Percentiles rank a stretch among this genome's conserved stretches.
phyloP scores from a whole-genome alignment of 148 eudicot genomes.

The Vaccinium vitisidaea region DNA sequence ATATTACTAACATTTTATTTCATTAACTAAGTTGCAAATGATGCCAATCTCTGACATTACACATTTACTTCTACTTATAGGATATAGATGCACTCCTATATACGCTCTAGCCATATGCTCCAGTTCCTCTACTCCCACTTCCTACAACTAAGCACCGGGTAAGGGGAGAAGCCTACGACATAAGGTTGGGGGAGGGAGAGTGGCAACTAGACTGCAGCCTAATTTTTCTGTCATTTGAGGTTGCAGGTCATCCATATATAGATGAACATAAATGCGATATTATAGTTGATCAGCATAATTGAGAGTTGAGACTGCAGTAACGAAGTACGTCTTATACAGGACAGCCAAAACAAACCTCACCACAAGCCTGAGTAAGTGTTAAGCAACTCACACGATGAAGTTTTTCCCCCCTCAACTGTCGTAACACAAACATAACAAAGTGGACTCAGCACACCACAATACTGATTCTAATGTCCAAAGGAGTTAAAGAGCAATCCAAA shows the following conservation, averaged over 20 bases:
- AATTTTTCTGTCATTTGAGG: background rate
- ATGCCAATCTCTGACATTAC: background rate
- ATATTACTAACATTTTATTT: background rate
- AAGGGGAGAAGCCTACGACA: background rate
- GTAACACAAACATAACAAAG: background rate
- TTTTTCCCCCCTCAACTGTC: background rate
- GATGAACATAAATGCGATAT: background rate
- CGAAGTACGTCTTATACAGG: background rate
- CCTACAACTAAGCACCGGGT: background rate
- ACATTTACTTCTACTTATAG: background rate
- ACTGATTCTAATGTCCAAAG: background rate
- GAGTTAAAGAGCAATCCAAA: background rate
- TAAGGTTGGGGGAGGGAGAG: background rate
- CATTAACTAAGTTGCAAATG: background rate
- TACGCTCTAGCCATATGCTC: background rate
- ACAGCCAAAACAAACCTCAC: slow-evolving; percentile 1
- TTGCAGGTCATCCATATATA: background rate
- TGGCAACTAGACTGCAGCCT: background rate
- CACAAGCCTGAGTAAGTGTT: background rate
- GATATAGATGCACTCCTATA: background rate
- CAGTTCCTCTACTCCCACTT: background rate
- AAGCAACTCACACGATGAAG: background rate
- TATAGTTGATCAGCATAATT: background rate
- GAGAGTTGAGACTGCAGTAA: background rate
- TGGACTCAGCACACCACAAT: background rate